Base-by-base conservation (phyloP, 2,329 filamentous ascomycete genomes). In the Fusarium sp. region DNA sequence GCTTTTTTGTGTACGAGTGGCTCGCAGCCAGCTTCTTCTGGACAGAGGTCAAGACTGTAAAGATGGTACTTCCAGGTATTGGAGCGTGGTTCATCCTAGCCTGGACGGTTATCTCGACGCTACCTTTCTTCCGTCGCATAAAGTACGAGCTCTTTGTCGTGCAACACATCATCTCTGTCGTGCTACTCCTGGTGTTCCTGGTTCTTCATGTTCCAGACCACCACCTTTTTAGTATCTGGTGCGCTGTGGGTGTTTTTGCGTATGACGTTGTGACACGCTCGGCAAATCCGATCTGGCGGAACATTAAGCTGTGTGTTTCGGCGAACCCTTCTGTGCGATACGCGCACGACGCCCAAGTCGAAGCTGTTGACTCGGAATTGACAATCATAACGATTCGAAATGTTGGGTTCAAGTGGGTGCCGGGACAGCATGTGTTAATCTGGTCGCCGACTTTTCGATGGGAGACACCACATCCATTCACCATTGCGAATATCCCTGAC, bases 91-190 rank as follows among this genome's bases (percentile, higher is more conserved):
- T 68, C 13, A 61, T 76, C 2, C 46, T 76, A 6, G 42, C 71
- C 2, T 76, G 74, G 74, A 76, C 72, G 4, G 45, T 73, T 1
- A 8, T 69, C 4, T 75, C 71, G 3, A 74, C 71, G 1, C 28
- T 74, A 16, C 54, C 57, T 3, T 71, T 73, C 12, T 65, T 76
- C 9, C 71, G 74, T n/a, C 72, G 65, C 15, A 60, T 72, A 16
- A 73, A 71, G 52, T 76, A 76, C 30, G 74, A 76, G 49, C 57
- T 76, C 3, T 76, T 76, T n/a, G 72, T 76, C 10, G 30, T 70
- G n/a, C 74, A 76, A 44, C 74, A 76, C 26, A 64, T 76, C 9
- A 13, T 64, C 1, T 75, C 74, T 1, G 65, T 75, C 4, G 62
- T 72, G 7, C 18, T 70, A n/a, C 44, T 75, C 11, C 28, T 75